phyloP scores from a whole-genome alignment of 345 rosid genomes.

The Citropsis articulata region DNA sequence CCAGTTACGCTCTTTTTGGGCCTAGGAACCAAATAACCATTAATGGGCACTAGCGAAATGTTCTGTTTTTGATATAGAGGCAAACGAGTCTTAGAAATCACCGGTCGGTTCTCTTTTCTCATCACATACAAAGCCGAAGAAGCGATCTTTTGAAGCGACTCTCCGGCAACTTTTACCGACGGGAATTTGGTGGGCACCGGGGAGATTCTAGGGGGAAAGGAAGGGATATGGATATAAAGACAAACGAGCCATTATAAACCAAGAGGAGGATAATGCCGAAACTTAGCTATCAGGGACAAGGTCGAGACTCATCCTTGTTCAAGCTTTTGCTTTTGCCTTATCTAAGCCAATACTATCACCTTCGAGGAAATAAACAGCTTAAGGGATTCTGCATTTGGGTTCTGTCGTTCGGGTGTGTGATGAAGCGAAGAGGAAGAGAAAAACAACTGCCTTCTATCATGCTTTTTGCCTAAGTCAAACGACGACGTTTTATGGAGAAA shows the following conservation, averaged over 20 bases:
- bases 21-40: conserved; percentile 10
- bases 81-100: conserved; percentile 32
- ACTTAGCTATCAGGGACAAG: no score
- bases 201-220: conserved; percentile 33
- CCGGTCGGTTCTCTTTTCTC: conserved; percentile 44
- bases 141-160: conserved; percentile 23
- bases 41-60: conserved; percentile 21
- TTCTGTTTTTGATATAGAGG: conserved; percentile 25
- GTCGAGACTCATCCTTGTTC: no score
- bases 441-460: no score
- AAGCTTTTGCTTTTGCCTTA: no score
- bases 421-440: no score
- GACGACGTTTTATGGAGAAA: no score
- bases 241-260: conserved; percentile 62
- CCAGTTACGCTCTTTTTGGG: conserved; percentile 16
- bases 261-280: conserved; percentile 59
- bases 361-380: no score
- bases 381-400: no score
- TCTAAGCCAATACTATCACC: no score
- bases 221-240: conserved; percentile 54
- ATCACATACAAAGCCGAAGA: conserved; percentile 43
- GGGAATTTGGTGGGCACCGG: conserved; percentile 25
- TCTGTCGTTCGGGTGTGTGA: no score
- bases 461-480: no score
- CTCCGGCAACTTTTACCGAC: conserved; percentile 24